Evolutionary conservation across 371 early-diverging fungal species (phyloP).

Genomic region (Spraguea lophii): DNA sequence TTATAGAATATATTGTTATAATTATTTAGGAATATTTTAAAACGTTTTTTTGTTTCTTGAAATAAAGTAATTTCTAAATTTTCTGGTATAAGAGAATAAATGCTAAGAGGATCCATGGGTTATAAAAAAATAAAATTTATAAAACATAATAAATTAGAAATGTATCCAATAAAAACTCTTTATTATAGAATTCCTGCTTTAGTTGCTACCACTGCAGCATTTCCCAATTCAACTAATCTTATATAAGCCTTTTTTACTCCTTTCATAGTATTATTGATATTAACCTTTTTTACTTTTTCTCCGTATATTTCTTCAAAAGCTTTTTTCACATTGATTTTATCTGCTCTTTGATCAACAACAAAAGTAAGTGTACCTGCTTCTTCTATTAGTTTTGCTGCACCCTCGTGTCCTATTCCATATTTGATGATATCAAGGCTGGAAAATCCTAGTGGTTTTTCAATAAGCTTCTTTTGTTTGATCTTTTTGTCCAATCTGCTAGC

Average conservation of each 20-base stretch:
- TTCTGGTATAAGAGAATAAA: no score
- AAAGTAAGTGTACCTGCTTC: slow-evolving; percentile 41
- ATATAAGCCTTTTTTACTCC: slow-evolving; percentile 45
- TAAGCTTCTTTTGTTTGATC: no score
- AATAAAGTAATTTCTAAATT: no score
- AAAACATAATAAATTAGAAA: no score
- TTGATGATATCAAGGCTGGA: slow-evolving; percentile 38
- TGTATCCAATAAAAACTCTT: no score
- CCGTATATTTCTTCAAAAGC: slow-evolving; percentile 38
- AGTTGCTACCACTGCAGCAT: slow-evolving; percentile 26
- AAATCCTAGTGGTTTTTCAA: not conserved
- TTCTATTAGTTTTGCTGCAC: slow-evolving; percentile 37
- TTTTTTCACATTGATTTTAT: slow-evolving; percentile 40
- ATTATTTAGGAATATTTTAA: no score
- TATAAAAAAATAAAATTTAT: no score
- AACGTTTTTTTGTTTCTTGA: no score
- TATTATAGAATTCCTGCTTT: slow-evolving; percentile 10
- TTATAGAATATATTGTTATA: no score
- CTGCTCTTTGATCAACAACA: slow-evolving; percentile 33
- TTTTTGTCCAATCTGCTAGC: no score
- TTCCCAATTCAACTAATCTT: slow-evolving; percentile 27
- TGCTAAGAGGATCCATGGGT: no score
- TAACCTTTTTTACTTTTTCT: slow-evolving; percentile 35
- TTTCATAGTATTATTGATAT: slow-evolving; percentile 38
- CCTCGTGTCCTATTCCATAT: slow-evolving; percentile 37